Conservation (phyloP, 768 basidiomycete genomes). For the Fomitopsis serialis region DNA sequence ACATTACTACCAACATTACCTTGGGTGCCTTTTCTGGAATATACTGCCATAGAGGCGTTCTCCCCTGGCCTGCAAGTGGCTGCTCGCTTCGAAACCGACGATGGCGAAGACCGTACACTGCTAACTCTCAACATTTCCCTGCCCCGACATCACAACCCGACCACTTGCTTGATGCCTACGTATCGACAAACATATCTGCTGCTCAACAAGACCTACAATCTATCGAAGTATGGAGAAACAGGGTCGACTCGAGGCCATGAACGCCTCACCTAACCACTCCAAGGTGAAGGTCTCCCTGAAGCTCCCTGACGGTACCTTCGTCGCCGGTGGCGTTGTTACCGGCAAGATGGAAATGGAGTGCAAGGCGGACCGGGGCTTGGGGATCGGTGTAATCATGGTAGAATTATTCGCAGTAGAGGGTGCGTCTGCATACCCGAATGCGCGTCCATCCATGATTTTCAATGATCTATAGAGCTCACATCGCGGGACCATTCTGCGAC, state of each 20-base stretch:
- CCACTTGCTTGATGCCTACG: not conserved
- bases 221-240: slow-evolving; percentile 23
- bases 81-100: not conserved
- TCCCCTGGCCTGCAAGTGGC: not conserved
- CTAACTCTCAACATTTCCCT: not conserved
- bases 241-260: slow-evolving; percentile 61
- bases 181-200: not conserved
- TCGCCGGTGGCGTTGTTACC: slow-evolving; percentile 60
- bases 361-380: slow-evolving; percentile 65
- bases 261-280: slow-evolving; percentile 71
- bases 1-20: not conserved
- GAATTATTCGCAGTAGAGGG: slow-evolving; percentile 58
- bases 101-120: not conserved
- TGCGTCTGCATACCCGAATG: not conserved
- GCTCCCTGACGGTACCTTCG: slow-evolving; percentile 53
- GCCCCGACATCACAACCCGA: not conserved
- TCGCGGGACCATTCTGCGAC: slow-evolving; percentile 79
- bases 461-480: slow-evolving; percentile 48
- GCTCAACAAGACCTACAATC: not conserved
- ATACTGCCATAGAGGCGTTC: not conserved
- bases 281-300: slow-evolving; percentile 69
- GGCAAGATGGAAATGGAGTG: slow-evolving; percentile 82
- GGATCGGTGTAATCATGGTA: slow-evolving; percentile 70
- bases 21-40: not conserved
- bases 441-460: too few species aligned